Evolutionary conservation across 2,329 filamentous ascomycete genomes (phyloP), one percentile per base, ranked within the genome.

Genomic region (Aspergillus novofumigatus): DNA sequence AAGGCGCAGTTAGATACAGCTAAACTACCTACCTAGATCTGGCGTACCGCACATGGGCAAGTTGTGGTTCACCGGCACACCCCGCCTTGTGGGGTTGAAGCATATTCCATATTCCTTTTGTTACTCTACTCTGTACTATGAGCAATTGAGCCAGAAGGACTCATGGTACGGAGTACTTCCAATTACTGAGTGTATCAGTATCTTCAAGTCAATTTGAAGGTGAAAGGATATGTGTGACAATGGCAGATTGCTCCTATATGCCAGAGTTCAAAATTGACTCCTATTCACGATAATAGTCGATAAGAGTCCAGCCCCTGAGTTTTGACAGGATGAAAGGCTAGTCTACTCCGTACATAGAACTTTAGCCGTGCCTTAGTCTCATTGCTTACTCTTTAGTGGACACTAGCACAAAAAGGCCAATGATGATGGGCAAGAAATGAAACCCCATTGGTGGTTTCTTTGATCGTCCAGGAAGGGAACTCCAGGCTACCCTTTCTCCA

Each of bases 371-470:
- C 32, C 5, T 38, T 38, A 38, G 32, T 38, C 14, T 38, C 32
- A 38, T 6, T 38, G 32, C 32, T 38, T 38, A 38, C 32, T 17
- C 32, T 38, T 38, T 38, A 38, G 32, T 38, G 32, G 32, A 6
- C 14, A 38, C 32, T 17, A 38, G 32, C 32, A 17, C 17, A 17
- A 52, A 52, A n/a, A 5, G 5, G 42, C 9, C 49, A 44, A 49
- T 26, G 50, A 42, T 53, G 49, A 56, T 56, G 53, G 54, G 54
- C 45, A 23, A 28, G 29, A 3, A 49, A 53, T 50, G 49, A 56
- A 29, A 49, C 50, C 44, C 25, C 49, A 14, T 32, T 32, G 29
- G 29, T 32, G 4, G 11, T 17, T 38, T 38, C 32, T 38, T 38
- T 17, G 32, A 38, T 17, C 32, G 14, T n/a, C 14, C 32, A 38